Conservation (phyloP, 768 basidiomycete genomes). For the Russula sp. region DNA sequence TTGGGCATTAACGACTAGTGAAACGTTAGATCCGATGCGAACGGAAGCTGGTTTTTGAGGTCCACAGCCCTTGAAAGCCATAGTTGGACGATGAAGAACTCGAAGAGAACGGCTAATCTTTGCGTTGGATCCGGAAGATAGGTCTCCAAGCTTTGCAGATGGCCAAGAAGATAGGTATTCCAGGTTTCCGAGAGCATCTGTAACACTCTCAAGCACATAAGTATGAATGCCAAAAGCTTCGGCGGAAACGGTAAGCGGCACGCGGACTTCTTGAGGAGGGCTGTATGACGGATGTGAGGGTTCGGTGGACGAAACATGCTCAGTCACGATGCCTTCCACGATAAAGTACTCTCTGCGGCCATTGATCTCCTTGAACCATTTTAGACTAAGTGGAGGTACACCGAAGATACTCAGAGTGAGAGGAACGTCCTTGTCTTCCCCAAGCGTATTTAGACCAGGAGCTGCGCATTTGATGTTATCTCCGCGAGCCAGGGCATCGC, state of each 20-base stretch:
- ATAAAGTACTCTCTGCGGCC: constrained; percentile 66
- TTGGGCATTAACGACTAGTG: constrained; percentile 51
- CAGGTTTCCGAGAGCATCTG: constrained; percentile 79
- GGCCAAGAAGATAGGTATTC: constrained; percentile 29
- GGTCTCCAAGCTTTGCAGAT: constrained; percentile 24
- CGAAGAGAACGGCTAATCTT: constrained; percentile 58
- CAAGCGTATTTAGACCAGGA: constrained; percentile 40
- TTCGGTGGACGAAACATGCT: constrained; percentile 39
- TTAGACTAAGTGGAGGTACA: constrained; percentile 72
- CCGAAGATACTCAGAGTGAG: constrained; percentile 65
- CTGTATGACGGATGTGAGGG: constrained; percentile 32
- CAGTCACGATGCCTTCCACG: constrained; percentile 80
- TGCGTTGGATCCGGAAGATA: constrained; percentile 39
- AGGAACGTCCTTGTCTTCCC: constrained; percentile 56
- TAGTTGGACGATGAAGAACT: constrained; percentile 66
- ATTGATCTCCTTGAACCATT: constrained; percentile 70
- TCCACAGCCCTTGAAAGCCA: constrained; percentile 73
- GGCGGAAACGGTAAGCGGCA: constrained; percentile 66
- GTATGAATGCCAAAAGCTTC: constrained; percentile 63
- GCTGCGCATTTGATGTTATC: constrained; percentile 57
- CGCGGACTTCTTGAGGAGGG: constrained; percentile 55
- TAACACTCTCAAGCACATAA: constrained; percentile 75
- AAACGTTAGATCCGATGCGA: constrained; percentile 64
- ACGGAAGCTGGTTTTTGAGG: constrained; percentile 67
- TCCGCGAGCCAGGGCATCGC: constrained; percentile 41